Evolutionary conservation across 768 basidiomycete species (phyloP), one percentile per base, ranked within the genome.

Genomic region (Macrolepiota dolichaula): DNA sequence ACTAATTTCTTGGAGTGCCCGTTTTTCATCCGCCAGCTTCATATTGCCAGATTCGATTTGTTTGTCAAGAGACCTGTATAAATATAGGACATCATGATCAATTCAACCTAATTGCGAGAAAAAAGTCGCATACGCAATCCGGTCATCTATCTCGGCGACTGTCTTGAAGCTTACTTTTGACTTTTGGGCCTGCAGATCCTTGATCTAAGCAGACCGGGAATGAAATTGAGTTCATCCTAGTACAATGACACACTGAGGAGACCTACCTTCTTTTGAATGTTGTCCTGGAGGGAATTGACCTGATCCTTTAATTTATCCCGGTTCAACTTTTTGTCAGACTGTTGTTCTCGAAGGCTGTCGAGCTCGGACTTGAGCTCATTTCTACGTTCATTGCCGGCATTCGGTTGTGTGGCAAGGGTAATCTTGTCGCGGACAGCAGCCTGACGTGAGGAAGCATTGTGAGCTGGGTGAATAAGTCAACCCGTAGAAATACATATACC

Each of bases 1-100:
- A 63, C 81, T 85, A 63, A 99, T 96, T 67, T 98, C 96, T 65
- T 85, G 83, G n/a, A 99, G 81, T 4, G 95, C 92, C 55, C 94
- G 88, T 76, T 97, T 98, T 76, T 99, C 97, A 59, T 97, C 96
- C 27, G 88, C 94, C 61, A 98, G 81, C 71, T 93, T 97, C 82
- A 99, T 81, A 61, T 68, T 85, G 25, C 96, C 96, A 4, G 92
- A 92, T 70, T 98, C 96, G 56, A 99, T 88, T 71, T 94, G 91
- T 69, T 85, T 89, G 53, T 98, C 92, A 62, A 97, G 79, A 63
- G 87, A 79, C 67, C 94, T 96, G 68, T 51, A 35, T 59, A 63
- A 62, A 61, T 65, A 57, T 61, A 32, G 29, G 63, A 40, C 59
- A 42, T 44, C 51, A 61, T 27, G 22, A 50, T 38, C n/a, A 15